Evolutionary conservation across 495 filamentous ascomycete species (phyloP).

Genomic region (Penicillium malachiteum): DNA sequence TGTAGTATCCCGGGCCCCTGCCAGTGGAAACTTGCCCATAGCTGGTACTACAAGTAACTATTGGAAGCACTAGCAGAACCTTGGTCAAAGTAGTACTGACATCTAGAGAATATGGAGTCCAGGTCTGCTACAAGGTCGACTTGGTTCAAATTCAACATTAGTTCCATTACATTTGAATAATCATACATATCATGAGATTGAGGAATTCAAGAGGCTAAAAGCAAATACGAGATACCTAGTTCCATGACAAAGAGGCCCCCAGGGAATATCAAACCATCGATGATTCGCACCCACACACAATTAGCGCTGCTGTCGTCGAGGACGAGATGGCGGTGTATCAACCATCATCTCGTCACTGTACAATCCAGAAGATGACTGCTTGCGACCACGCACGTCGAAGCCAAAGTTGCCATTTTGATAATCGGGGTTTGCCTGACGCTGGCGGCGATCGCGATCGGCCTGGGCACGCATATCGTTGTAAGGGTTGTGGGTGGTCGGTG

Average conservation of each 20-base stretch:
- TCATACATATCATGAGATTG: slow-evolving; percentile 29
- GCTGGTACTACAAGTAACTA: too few species aligned
- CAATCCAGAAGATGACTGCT: slow-evolving; percentile 19
- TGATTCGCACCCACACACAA: not conserved
- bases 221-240: not conserved
- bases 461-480: slow-evolving; percentile 48
- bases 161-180: slow-evolving; percentile 3
- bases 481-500: slow-evolving; percentile 18
- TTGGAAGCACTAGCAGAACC: too few species aligned
- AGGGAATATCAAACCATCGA: not conserved
- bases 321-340: slow-evolving; percentile 30
- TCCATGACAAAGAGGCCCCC: not conserved
- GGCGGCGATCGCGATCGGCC: slow-evolving; percentile 45
- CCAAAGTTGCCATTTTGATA: slow-evolving; percentile 63
- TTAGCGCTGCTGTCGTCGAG: slow-evolving; percentile 24
- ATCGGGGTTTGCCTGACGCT: slow-evolving; percentile 45
- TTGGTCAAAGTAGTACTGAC: too few species aligned
- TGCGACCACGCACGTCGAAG: slow-evolving; percentile 44
- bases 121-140: not conserved
- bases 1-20: too few species aligned
- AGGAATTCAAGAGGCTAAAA: not conserved
- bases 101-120: too few species aligned
- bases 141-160: not conserved
- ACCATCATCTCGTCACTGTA: slow-evolving; percentile 49
- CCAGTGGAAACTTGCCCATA: too few species aligned